phyloP scores from a whole-genome alignment of 768 basidiomycete species.

The Boletus reticulatus region DNA sequence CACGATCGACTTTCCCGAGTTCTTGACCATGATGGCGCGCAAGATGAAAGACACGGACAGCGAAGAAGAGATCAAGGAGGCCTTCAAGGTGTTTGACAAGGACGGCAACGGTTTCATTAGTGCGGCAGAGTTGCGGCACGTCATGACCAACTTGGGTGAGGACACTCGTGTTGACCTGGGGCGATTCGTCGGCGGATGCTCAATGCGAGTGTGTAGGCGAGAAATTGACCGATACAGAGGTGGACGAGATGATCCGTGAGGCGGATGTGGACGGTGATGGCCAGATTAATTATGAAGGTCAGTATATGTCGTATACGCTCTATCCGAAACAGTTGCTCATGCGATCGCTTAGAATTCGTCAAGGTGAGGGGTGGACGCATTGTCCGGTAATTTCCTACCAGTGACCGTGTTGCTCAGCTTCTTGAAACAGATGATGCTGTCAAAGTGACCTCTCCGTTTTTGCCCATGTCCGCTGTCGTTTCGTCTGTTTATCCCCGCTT shows the following conservation, averaged over 20 bases:
- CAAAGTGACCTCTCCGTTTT: slow-evolving; percentile 45
- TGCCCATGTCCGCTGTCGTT: slow-evolving; percentile 16
- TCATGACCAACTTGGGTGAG: slow-evolving; percentile 88
- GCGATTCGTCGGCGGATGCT: background rate
- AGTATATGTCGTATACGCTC: slow-evolving; percentile 12
- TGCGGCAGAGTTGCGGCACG: slow-evolving; percentile 81
- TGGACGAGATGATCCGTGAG: slow-evolving; percentile 97
- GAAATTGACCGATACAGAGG: slow-evolving; percentile 82
- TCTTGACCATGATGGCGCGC: slow-evolving; percentile 80
- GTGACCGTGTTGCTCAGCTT: slow-evolving; percentile 8
- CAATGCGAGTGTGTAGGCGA: slow-evolving; percentile 50
- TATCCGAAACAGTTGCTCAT: background rate
- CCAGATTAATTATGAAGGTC: slow-evolving; percentile 87
- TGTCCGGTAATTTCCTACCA: background rate
- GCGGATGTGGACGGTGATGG: slow-evolving; percentile 94
- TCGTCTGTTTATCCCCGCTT: background rate
- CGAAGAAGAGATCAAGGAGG: slow-evolving; percentile 95
- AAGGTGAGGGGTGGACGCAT: slow-evolving; percentile 42
- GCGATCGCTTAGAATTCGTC: slow-evolving; percentile 60
- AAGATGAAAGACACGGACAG: slow-evolving; percentile 91
- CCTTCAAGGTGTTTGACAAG: slow-evolving; percentile 97
- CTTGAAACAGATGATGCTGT: slow-evolving; percentile 64
- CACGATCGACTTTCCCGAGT: slow-evolving; percentile 84
- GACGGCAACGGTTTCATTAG: slow-evolving; percentile 91
- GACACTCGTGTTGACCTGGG: background rate